Percentiles rank a stretch among this genome's conserved stretches.
These are phyloP conservation scores for Wickerhamomyces sp. DNA, from an alignment of 1,139 yeast species.

Conservation along the genomic window DNA sequence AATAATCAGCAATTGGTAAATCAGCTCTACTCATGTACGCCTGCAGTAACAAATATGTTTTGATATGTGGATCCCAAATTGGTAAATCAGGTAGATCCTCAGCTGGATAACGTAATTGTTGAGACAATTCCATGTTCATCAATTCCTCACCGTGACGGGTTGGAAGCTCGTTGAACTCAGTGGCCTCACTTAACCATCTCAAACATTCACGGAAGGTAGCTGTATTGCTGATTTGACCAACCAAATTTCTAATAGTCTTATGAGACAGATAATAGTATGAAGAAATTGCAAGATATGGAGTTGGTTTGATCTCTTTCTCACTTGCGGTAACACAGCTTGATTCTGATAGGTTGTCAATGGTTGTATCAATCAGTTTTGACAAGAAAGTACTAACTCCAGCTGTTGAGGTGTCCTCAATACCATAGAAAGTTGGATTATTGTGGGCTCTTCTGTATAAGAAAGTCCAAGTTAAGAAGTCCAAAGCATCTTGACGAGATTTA, in stretches of 20 bases:
- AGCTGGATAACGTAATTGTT: conserved; percentile 72
- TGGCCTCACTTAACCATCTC: conserved; percentile 68
- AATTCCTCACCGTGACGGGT: conserved; percentile 95
- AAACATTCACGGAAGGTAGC: conserved; percentile 68
- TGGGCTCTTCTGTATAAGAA: conserved; percentile 90
- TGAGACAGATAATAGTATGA: conserved; percentile 94
- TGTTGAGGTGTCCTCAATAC: conserved; percentile 65
- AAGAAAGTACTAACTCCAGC: conserved; percentile 70
- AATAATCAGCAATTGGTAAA: conserved; percentile 90
- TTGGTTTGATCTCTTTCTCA: conserved; percentile 49
- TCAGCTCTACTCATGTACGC: conserved; percentile 82
- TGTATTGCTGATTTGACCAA: conserved; percentile 43
- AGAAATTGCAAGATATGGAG: conserved; percentile 80
- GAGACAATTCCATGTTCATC: conserved; percentile 86
- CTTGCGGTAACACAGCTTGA: conserved; percentile 68
- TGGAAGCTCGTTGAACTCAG: conserved; percentile 89
- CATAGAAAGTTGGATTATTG: conserved; percentile 93
- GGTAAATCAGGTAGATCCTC: conserved; percentile 49
- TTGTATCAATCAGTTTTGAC: conserved; percentile 64
- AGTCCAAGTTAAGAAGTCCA: conserved; percentile 94
- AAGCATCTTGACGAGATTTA: conserved; percentile 75
- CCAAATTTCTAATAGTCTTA: conserved; percentile 70
- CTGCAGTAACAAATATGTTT: conserved; percentile 78
- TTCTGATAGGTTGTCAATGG: conserved; percentile 62
- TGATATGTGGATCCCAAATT: conserved; percentile 95